Evolutionary conservation across 2,329 filamentous ascomycete genomes (phyloP), one percentile per base, ranked within the genome.

Genomic region (Trichophyton schoenleinii): DNA sequence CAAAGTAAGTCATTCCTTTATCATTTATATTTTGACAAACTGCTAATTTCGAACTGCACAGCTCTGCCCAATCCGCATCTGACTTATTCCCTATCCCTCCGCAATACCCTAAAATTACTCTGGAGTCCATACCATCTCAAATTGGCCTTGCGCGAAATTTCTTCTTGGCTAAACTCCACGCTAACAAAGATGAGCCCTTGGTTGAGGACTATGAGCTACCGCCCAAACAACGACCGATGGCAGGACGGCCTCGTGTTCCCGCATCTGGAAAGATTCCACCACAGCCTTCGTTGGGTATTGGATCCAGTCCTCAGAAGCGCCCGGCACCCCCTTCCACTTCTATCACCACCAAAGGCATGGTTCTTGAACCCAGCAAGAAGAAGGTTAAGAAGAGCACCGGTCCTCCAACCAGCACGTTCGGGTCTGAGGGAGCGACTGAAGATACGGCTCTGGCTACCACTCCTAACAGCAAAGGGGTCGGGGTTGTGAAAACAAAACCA

Each of bases 191-290:
- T 69, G 83, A 91, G 71, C 85, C 90, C 49, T 81, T 99, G 66
- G 79, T 95, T 59, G 94, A 99, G 77, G 94, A 99, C 75, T 89
- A 97, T 70, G 92, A 99, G 67, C 78, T 99, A 25, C 94, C 95
- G 15, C 83, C 87, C 61, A 99, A 99, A 75, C 94, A 99, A 75
- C 82, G 90, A 49, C 76, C 75, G 20, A 76, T 72, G 63, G 72
- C 74, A 53, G 68, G 72, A 44, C 71, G 76, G 34, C 73, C 76
- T 25, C 72, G 76, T 64, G 70, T 78, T 49, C 76, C 76, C 28
- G 76, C 75, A 34, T 76, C 75, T 20, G 76, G 76, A 55, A 78
- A 78, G 64, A 78, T 78, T 41, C 72, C 70, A 6, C 70, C 72
- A 1, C 68, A 69, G 31, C 67, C 70, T 20, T 18, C 63, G 15